Evolutionary conservation across 345 rosid genomes (phyloP), one percentile per base, ranked within the genome.

Genomic region (Psidium guajava): DNA sequence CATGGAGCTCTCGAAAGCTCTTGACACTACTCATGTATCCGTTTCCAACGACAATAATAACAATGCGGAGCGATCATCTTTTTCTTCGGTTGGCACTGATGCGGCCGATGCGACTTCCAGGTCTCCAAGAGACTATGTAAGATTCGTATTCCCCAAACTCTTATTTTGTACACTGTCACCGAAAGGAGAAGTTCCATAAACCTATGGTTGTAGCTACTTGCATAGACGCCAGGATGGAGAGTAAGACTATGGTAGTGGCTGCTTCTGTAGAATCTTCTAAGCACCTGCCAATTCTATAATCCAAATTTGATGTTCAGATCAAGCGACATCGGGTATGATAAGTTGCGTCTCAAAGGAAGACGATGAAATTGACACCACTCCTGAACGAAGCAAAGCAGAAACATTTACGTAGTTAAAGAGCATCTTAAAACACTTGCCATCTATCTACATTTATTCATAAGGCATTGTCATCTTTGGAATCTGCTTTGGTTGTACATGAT

Each of bases 1-100:
- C 82, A 89, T 91, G 87, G 98, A 96, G 90, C 94, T 96, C 82
- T 94, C 99, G 0, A 96, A 84, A 88, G 98, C 99, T 83, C 94
- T 95, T 81, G 83, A 91, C 83, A 88, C 61, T 85, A 88, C 90
- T 4, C 86, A 86, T 22, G 74, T 87, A 8, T 82, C 90, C 49
- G 10, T 55, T 24, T 1, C 61, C 49, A 81, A 11, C 24, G 83
- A 53, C 83, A 81, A 53, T 57, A 36, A 36, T 55, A 83, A 87
- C 86, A 83, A 83, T 6, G 84, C 77, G 82, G 90, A 89, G 49
- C 90, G 88, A 82, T 56, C 85, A 28, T 83, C 90, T 40, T 81
- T 86, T 56, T 87, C 90, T 84, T 91, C 94, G 54, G 84, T 87
- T 82, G 82, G 53, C 54, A 90, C 90, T 69, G 86, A 85, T 82